Evolutionary conservation across 768 basidiomycete genomes (phyloP), one percentile per base, ranked within the genome.

Genomic region (Lactarius akahatsu): DNA sequence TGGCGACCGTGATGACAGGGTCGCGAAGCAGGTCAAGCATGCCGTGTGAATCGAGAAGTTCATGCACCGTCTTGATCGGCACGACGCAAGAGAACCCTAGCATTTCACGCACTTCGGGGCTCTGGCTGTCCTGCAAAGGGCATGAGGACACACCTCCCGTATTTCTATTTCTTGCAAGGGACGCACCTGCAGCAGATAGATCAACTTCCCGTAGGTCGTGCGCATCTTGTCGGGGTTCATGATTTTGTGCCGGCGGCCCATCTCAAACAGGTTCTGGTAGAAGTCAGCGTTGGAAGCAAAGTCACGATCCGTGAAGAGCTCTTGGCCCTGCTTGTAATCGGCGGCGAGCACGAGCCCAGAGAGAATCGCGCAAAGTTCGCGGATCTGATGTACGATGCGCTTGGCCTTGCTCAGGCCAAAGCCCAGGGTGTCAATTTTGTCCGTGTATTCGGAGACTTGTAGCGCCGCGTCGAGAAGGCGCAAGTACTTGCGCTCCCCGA

Each of bases 181-280:
- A 72, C 80, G 70, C 68, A 89, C 90, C 83, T 92, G 90, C 40
- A 93, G 82, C 63, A 94, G 78, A 75, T 93, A 94, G 40, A 93
- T 87, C 66, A 94, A 78, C 73, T 94, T 94, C 11, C 92, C 92
- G 67, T 94, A 94, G 9, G 90, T 94, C 34, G 89, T 87, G 30
- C 92, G 83, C 92, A 94, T 93, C 71, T 93, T 93, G 73, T 94
- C 92, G 0, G 92, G 92, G 71, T 94, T 94, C 90, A 91, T 92
- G 73, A 94, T 94, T 75, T 94, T 94, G 74, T 93, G 90, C 65
- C 92, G 82, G 59, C 91, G 80, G 23, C 92, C 91, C 28, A 94
- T 82, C 76, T 94, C 92, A 69, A 94, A 94, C 30, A 93, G 81
- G 16, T 80, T 77, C 66, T 92, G 90, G 72, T 89, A 94, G 73